Conservation (phyloP, 139 green algal species). For the Chlamydomonas asymmetrica region DNA sequence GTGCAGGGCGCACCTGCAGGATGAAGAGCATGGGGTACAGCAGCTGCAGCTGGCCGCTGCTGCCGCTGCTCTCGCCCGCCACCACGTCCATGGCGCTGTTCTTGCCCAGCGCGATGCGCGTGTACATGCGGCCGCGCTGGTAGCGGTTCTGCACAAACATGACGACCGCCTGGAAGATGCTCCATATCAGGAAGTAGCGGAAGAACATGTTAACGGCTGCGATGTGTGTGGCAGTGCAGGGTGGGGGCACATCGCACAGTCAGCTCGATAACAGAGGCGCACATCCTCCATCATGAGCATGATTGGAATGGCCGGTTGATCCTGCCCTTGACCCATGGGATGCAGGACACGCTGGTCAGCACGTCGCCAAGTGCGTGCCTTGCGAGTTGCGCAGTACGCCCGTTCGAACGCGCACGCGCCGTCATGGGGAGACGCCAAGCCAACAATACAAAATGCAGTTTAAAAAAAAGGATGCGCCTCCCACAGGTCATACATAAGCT, state of each 20-base stretch:
- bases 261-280: neutral
- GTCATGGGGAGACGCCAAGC: too few relatives aligned
- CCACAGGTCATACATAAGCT: too few relatives aligned
- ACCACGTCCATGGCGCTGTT: constrained; percentile 90
- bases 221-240: neutral
- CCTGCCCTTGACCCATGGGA: neutral
- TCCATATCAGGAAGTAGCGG: constrained; percentile 61
- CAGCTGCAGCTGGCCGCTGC: constrained; percentile 78
- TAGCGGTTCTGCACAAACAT: constrained; percentile 78
- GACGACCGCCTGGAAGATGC: constrained; percentile 41
- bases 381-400: too few relatives aligned
- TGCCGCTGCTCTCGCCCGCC: constrained; percentile 72
- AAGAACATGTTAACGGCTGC: constrained; percentile 61
- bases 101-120: constrained; percentile 91
- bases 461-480: too few relatives aligned
- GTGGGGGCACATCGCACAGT: neutral
- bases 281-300: neutral
- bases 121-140: constrained; percentile 92
- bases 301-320: neutral
- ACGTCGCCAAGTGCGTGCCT: neutral
- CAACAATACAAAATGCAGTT: too few relatives aligned
- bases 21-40: constrained; percentile 88
- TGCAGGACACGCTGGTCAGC: neutral
- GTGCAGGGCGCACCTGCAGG: constrained; percentile 41
- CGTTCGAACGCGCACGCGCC: too few relatives aligned